Evolutionary conservation across 805 yeast genomes (phyloP).

Genomic region (Yamadazyma endophytica): DNA sequence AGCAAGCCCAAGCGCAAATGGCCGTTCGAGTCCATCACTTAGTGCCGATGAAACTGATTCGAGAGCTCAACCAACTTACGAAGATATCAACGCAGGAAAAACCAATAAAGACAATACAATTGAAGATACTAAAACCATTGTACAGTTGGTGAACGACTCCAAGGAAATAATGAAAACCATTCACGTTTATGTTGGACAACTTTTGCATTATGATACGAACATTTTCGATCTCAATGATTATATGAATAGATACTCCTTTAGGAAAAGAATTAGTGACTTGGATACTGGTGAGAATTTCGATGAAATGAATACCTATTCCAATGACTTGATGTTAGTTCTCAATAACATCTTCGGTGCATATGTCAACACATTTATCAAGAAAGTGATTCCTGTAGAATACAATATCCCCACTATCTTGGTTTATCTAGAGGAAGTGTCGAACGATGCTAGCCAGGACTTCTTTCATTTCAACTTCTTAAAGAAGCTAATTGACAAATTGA

Average conservation of each 20-base stretch:
- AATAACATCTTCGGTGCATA: conserved; percentile 43
- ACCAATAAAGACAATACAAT: too few species aligned
- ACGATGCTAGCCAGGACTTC: conserved; percentile 59
- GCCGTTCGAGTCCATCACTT: conserved; percentile 4
- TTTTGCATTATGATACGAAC: conserved; percentile 38
- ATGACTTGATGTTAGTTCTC: conserved; percentile 43
- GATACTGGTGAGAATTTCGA: conserved; percentile 18
- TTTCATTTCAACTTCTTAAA: conserved; percentile 44
- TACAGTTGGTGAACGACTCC: conserved; percentile 33
- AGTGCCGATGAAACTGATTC: background rate
- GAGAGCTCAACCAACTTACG: conserved; percentile 2
- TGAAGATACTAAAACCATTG: conserved; percentile 28
- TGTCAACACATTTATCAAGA: conserved; percentile 30
- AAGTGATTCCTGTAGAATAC: conserved; percentile 32
- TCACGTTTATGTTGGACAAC: conserved; percentile 35
- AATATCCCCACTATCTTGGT: conserved; percentile 30
- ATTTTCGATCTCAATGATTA: conserved; percentile 26
- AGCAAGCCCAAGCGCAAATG: conserved; percentile 8
- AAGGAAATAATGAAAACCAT: conserved; percentile 31
- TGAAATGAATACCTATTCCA: conserved; percentile 42
- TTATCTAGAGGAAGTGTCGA: conserved; percentile 22
- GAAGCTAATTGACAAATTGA: conserved; percentile 49
- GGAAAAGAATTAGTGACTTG: conserved; percentile 28
- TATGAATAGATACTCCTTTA: conserved; percentile 22
- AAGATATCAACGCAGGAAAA: too few species aligned